Evolutionary conservation across 805 yeast species (phyloP), one percentile per base, ranked within the genome.

Genomic region (Isabelozyma heimii): DNA sequence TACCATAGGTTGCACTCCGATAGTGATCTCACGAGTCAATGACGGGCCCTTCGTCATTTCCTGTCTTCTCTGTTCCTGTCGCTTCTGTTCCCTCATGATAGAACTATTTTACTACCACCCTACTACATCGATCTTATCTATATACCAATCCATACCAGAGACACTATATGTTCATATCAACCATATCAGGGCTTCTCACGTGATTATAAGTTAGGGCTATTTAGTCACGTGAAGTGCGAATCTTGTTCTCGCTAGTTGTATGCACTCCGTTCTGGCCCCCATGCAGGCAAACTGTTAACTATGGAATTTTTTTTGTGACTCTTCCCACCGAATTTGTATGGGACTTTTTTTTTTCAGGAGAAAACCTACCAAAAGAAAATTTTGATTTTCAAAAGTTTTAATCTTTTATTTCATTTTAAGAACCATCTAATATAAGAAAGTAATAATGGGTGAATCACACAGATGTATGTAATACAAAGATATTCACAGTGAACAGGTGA

Each of bases 371-470:
- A 14, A 37, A 37, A 37, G 26, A 42, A 40, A 40, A 16, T 2
- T 40, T 40, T 40, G 43, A 27, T 15, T 42, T 42, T 42, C 40
- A 15, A 37, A 37, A 14, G 17, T 37, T 14, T 37, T 37, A 37
- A n/a, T 37, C 17, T 37, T 37, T n/a, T 37, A 14, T 14, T 24
- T 27, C 17, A 40, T 26, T 40, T 40, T 30, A 40, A 20, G 4
- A 42, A 30, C 15, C 42, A 40, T 40, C 42, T 40, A 20, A 27
- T 24, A 42, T 53, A 47, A 55, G 51, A 37, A 45, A 53, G 52
- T 45, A 63, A 82, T 76, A 79, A 89, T 89, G 96, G 91, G 96
- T 82, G 96, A 89, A 84, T 86, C 96, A 75, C 96, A 89, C 82
- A 89, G 97, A 90, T 87, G 96, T 89, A 89, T 79, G 96, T 88